phyloP scores from a whole-genome alignment of 2,329 filamentous ascomycete genomes.

The Biscogniauxia marginata region DNA sequence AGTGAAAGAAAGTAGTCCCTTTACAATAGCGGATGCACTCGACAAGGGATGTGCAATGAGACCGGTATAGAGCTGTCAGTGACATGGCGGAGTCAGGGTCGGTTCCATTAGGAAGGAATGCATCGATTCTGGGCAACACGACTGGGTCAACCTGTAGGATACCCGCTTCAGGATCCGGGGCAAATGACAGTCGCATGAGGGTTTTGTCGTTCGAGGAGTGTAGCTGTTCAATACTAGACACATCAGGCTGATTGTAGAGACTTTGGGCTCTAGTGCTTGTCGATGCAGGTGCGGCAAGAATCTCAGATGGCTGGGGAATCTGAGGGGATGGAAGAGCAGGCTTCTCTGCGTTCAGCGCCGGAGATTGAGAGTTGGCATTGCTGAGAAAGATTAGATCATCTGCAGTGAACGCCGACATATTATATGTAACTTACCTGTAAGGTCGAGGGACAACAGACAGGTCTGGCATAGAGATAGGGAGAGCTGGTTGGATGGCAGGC shows the following conservation, averaged over 20 bases:
- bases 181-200: conserved; percentile 58
- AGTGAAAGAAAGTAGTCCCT: conserved; percentile 92
- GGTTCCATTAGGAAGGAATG: conserved; percentile 76
- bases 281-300: conserved; percentile 23
- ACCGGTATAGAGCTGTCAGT: conserved; percentile 82
- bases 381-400: conserved; percentile 25
- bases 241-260: conserved; percentile 59
- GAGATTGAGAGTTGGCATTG: conserved; percentile 33
- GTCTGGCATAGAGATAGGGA: conserved; percentile 53
- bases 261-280: conserved; percentile 42
- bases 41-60: conserved; percentile 91
- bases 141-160: conserved; percentile 68
- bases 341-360: conserved; percentile 18
- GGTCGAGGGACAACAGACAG: conserved; percentile 45
- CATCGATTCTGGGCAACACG: conserved; percentile 79
- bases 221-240: conserved; percentile 57
- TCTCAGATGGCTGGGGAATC: conserved; percentile 32
- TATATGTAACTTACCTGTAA: conserved; percentile 50
- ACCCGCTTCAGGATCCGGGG: conserved; percentile 52
- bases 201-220: conserved; percentile 59
- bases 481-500: conserved; percentile 44
- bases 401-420: neutral
- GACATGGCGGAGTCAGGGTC: conserved; percentile 86
- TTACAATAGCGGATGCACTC: conserved; percentile 96
- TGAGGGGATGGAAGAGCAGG: conserved; percentile 39